Evolutionary conservation across 495 filamentous ascomycete species (phyloP), one percentile per base, ranked within the genome.

Genomic region (Echria macrotheca): DNA sequence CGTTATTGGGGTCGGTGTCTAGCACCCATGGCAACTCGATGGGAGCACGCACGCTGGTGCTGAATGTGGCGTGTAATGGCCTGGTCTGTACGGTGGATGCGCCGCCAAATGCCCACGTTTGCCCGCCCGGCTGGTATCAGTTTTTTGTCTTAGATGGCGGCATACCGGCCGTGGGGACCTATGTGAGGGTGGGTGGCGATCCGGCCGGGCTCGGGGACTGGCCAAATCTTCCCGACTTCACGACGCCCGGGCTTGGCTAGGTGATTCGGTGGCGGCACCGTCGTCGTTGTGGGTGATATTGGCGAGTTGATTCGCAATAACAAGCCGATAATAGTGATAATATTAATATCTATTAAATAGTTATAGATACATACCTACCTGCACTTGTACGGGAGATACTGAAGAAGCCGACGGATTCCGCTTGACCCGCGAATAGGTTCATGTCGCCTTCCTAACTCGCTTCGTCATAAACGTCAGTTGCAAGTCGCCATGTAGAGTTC

Each of bases 21-120:
- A 75, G 69, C 60, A 85, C 81, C 0, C 81, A 85, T 56, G 81
- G 81, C 24, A 83, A 82, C 63, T 74, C 71, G 17, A 79, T 84
- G 75, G 81, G 81, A 25, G 75, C 77, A 33, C 70, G 81, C 24
- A 82, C 77, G 5, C 55, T 84, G 47, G 77, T 83, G 68, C 81
- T 80, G 0, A 71, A 62, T 0, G 58, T 80, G 18, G 41, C 57
- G 4, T 84, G 81, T 63, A 28, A 38, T 1, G 76, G 71, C 22
- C 69, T 54, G 1, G 53, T 58, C 2, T 84, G 81, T 63, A 72
- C 59, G 0, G 64, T 85, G 22, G 75, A 71, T 3, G 73, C 80
- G 0, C 81, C 81, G 4, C 79, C 80, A 1, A 69, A 69, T 44
- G 66, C 63, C 1, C 61, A 78, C 44, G 59, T 76, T 38, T 70